Percentiles rank a stretch among this genome's conserved stretches.
Conservation (phyloP, 2,329 filamentous ascomycete species). For the Leptographium wingfieldii region DNA sequence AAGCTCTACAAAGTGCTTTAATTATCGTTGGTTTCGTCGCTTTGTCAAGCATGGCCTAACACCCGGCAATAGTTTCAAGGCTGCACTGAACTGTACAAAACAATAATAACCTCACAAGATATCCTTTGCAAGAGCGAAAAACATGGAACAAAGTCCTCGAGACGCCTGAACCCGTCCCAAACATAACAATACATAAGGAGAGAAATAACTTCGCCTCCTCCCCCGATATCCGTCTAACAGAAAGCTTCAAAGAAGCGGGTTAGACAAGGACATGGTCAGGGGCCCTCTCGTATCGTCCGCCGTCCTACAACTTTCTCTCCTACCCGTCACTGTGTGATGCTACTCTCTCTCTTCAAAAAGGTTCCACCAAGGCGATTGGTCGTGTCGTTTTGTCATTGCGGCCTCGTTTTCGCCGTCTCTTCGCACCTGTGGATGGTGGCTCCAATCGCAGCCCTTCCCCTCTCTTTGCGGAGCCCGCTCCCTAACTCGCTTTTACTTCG, state of each 20-base stretch:
- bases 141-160: background rate
- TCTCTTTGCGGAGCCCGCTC: background rate
- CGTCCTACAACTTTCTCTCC: background rate
- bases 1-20: no score
- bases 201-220: background rate
- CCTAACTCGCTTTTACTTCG: background rate
- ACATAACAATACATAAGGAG: background rate
- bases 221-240: background rate
- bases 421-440: background rate
- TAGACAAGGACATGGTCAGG: background rate
- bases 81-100: background rate
- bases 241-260: background rate
- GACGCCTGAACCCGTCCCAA: slow-evolving; percentile 2
- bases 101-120: background rate
- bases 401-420: background rate
- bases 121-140: background rate
- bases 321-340: background rate
- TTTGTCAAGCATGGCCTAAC: background rate
- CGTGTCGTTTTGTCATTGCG: background rate
- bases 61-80: background rate
- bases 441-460: background rate
- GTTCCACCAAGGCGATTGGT: background rate
- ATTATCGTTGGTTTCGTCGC: background rate
- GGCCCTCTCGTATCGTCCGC: background rate
- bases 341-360: background rate